Base-by-base conservation (phyloP, 2,329 filamentous ascomycete genomes). In the Ramularia endophylla region DNA sequence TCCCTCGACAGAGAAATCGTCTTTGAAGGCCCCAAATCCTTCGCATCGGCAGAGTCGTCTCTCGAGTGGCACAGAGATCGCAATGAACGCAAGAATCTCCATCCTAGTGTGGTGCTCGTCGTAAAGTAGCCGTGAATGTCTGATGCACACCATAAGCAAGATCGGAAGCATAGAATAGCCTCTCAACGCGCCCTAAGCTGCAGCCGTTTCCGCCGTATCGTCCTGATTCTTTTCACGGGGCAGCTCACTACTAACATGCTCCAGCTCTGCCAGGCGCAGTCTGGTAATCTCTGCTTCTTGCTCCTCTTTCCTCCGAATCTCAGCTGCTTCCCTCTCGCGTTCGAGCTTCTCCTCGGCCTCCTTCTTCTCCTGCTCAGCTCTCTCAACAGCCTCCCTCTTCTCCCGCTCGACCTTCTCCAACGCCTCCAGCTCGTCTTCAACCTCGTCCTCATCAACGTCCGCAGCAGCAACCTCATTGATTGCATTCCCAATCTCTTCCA, bases 361-460 rank as follows among this genome's bases (percentile, higher is more conserved):
- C 16, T 63, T 47, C 56, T 60, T 65, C 44, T 68, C 66, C 44
- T 71, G 68, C 58, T 83, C 78, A 68, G 94, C 72, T 60, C 90
- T 85, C 51, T 95, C 78, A 61, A 84, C 85, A 19, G 57, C 72
- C 60, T 94, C 87, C 8, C 59, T 62, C 61, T 84, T 60, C 46
- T 57, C 58, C 39, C 48, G 55, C 46, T 61, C 59, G 3, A 52
- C 62, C 25, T 61, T 69, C 65, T 89, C 81, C 67, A 98, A 69
- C 3, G 74, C 81, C 52, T 85, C 83, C 34, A 97, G 73, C 67
- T 95, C 90, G 46, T 90, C 85, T 53, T 95, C 88, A 41, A 97
- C 78, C 61, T 94, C 89, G 15, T 59, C 74, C 58, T 95, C 89
- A 61, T 95, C 87, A 22, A 94, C 71, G 40, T 52, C 63, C 11